phyloP scores from a whole-genome alignment of 192 early-diverging fungal genomes.

The Coemansia sp. region DNA sequence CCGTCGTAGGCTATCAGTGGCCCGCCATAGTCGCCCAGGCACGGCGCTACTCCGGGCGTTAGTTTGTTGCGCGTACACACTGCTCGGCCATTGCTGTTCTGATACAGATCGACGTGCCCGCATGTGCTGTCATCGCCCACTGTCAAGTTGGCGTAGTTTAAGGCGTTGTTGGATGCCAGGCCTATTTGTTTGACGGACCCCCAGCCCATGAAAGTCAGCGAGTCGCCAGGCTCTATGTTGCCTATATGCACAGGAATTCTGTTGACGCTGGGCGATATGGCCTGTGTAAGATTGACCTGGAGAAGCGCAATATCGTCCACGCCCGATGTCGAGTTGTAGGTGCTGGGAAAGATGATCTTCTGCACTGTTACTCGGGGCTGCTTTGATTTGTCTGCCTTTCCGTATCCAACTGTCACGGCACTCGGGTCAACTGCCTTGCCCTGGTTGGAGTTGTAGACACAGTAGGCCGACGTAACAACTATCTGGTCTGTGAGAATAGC shows the following conservation, averaged over 20 bases:
- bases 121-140: conserved; percentile 39
- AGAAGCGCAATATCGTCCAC: conserved; percentile 43
- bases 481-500: conserved; percentile 47
- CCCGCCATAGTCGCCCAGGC: conserved; percentile 41
- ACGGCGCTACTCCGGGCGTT: conserved; percentile 29
- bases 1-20: conserved; percentile 35
- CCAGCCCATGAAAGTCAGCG: conserved; percentile 42
- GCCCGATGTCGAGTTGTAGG: conserved; percentile 23
- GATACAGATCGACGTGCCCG: conserved; percentile 16
- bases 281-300: conserved; percentile 24
- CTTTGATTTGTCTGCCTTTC: conserved; percentile 23
- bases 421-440: conserved; percentile 19
- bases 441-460: conserved; percentile 22
- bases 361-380: conserved; percentile 24
- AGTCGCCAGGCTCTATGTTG: conserved; percentile 23
- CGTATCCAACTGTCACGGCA: conserved; percentile 34
- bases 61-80: conserved; percentile 41
- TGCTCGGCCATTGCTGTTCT: conserved; percentile 38
- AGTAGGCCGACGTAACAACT: conserved; percentile 40
- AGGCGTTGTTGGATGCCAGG: conserved; percentile 17
- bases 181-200: conserved; percentile 33
- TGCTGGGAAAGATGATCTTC: conserved; percentile 28
- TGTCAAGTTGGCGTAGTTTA: conserved; percentile 36
- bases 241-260: conserved; percentile 38
- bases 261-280: conserved; percentile 21